Conservation (phyloP, 352 stramenopile species). For the Phytophthora quininea region DNA sequence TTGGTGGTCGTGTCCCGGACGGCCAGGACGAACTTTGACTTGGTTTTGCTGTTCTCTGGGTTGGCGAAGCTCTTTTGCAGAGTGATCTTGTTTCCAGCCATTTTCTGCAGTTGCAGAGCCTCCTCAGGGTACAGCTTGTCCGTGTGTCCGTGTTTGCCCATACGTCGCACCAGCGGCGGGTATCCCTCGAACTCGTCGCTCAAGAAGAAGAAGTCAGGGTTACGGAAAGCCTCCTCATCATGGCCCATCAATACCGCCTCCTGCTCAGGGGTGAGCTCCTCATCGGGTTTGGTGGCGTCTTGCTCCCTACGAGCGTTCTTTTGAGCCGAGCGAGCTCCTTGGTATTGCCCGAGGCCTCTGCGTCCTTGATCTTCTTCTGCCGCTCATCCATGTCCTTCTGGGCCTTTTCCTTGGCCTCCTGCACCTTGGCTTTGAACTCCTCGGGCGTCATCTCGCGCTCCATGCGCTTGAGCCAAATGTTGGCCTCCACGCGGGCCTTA, state of each 20-base stretch:
- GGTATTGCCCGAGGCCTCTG: conserved; percentile 53
- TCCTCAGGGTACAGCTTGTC: conserved; percentile 86
- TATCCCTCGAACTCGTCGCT: conserved; percentile 85
- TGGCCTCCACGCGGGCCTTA: conserved; percentile 81
- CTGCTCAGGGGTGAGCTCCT: conserved; percentile 65
- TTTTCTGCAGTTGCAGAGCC: conserved; percentile 70
- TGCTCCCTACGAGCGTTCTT: conserved; percentile 59
- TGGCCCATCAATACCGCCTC: conserved; percentile 58
- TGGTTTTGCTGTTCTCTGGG: conserved; percentile 47
- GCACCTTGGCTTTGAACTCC: conserved; percentile 66
- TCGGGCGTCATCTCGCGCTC: conserved; percentile 60
- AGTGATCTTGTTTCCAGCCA: conserved; percentile 70
- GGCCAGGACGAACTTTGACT: conserved; percentile 76
- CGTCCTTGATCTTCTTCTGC: conserved; percentile 48
- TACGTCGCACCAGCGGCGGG: conserved; percentile 75
- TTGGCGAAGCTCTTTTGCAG: conserved; percentile 83
- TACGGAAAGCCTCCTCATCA: conserved; percentile 75
- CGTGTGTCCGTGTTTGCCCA: conserved; percentile 82
- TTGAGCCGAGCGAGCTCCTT: conserved; percentile 66
- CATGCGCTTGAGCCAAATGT: conserved; percentile 80
- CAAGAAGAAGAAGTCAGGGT: conserved; percentile 88
- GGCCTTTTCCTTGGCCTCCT: conserved; percentile 59
- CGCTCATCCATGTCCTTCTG: conserved; percentile 45
- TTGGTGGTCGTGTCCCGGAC: conserved; percentile 86
- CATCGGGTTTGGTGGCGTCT: conserved; percentile 50